phyloP scores from a whole-genome alignment of 2,329 filamentous ascomycete genomes.

The Aspergillus tanneri region DNA sequence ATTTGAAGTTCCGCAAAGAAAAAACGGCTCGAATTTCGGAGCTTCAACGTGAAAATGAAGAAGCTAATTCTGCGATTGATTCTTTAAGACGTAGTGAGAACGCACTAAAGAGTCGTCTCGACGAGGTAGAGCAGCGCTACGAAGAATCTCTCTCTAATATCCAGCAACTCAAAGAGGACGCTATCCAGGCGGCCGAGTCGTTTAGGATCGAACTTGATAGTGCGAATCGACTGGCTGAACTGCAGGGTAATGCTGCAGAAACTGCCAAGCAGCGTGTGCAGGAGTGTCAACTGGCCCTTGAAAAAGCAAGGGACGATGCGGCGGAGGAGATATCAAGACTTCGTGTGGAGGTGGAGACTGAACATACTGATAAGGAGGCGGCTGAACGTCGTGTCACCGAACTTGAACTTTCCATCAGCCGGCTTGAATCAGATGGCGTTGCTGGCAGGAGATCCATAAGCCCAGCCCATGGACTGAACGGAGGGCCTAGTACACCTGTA shows the following conservation, averaged over 20 bases:
- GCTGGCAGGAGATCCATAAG: constrained; percentile 51
- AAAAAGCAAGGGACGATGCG: constrained; percentile 61
- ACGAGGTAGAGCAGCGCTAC: constrained; percentile 80
- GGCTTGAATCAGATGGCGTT: constrained; percentile 56
- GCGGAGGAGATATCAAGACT: constrained; percentile 58
- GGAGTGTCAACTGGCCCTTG: constrained; percentile 57
- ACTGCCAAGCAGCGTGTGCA: constrained; percentile 61
- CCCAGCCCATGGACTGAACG: constrained; percentile 55
- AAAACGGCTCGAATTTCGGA: constrained; percentile 87
- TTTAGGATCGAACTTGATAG: constrained; percentile 85
- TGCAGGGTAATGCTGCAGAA: constrained; percentile 59
- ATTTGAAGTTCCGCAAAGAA: constrained; percentile 88
- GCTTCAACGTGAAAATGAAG: constrained; percentile 84
- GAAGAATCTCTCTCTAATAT: constrained; percentile 80
- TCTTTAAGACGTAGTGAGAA: constrained; percentile 76
- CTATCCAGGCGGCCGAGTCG: constrained; percentile 77
- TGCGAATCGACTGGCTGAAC: constrained; percentile 74
- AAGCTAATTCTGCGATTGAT: constrained; percentile 74
- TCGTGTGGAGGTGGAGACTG: constrained; percentile 55
- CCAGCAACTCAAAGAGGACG: constrained; percentile 80
- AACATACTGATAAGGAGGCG: constrained; percentile 60
- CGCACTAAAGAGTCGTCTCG: constrained; percentile 74
- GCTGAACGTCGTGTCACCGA: constrained; percentile 64
- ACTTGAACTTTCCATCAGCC: constrained; percentile 62
- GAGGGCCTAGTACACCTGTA: constrained; percentile 50